A percentile compares a stretch with the other conserved stretches of the same genome.
These are phyloP conservation scores for Cryptococcus sp. DNA, from an alignment of 1,284 basidiomycete species.

Conservation along the genomic window DNA sequence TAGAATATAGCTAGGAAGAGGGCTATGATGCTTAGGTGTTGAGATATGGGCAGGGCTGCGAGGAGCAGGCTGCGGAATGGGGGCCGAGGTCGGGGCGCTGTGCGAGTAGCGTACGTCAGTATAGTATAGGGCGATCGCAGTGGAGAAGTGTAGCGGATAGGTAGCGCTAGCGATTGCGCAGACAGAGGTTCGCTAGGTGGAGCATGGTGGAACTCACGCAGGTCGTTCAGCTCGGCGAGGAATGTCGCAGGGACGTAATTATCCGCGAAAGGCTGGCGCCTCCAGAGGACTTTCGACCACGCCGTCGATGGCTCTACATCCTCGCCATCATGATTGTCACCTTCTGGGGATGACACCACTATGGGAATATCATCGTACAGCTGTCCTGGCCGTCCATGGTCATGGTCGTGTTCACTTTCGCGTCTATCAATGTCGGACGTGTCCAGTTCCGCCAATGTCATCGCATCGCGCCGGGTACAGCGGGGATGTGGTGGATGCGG, in stretches of 20 bases:
- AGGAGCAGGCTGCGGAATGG: slow-evolving; percentile 70
- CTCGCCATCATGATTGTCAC: no score
- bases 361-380: no score
- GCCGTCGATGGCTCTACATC: not conserved
- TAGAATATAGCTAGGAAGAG: slow-evolving; percentile 80
- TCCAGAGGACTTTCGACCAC: slow-evolving; percentile 88
- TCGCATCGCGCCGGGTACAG: no score
- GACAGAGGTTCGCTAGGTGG: not conserved
- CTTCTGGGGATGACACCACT: no score
- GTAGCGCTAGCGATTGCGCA: not conserved
- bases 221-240: slow-evolving; percentile 71
- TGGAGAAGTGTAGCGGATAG: not conserved
- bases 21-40: slow-evolving; percentile 77
- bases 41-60: slow-evolving; percentile 75
- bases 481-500: no score
- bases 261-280: slow-evolving; percentile 72
- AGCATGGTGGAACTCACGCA: slow-evolving; percentile 61
- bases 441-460: no score
- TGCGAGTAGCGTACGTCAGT: not conserved
- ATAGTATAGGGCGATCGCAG: no score
- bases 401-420: no score
- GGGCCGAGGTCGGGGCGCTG: slow-evolving; percentile 38
- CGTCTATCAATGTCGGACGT: no score
- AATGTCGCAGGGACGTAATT: slow-evolving; percentile 81
- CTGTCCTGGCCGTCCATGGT: no score